phyloP scores from a whole-genome alignment of 106 monocot species.

The Phalaenopsis equestris region DNA sequence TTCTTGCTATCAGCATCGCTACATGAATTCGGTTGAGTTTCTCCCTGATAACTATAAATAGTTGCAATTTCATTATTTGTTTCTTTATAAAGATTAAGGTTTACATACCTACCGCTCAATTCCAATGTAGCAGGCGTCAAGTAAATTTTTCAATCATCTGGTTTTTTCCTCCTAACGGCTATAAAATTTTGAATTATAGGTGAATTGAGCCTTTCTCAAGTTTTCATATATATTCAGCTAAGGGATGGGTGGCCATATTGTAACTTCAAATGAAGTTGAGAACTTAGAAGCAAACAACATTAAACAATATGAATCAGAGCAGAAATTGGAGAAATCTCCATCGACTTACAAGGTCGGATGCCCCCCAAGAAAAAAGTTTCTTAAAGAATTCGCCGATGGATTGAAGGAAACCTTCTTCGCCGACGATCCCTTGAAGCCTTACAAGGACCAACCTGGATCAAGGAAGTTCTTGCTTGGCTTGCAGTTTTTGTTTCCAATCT shows the following conservation, averaged over 20 bases:
- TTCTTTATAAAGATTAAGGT: neutral
- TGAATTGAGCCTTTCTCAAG: neutral
- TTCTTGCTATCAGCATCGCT: neutral
- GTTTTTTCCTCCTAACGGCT: neutral
- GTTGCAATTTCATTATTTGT: neutral
- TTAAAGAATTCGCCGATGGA: conserved; percentile 19
- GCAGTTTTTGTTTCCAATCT: conserved; percentile 48
- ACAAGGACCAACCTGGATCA: conserved; percentile 41
- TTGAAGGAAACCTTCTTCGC: conserved; percentile 47
- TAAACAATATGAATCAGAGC: neutral
- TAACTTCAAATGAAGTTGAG: neutral
- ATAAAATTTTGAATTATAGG: neutral
- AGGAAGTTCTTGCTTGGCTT: conserved; percentile 41
- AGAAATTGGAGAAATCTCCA: neutral
- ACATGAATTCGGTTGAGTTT: neutral
- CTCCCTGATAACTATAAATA: neutral
- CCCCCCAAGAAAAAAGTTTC: conserved; percentile 23
- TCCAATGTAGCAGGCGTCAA: neutral
- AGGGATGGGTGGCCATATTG: neutral
- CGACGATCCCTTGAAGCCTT: conserved; percentile 44
- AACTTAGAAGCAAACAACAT: conserved; percentile 3
- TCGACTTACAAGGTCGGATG: conserved; percentile 31
- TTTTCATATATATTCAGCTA: neutral
- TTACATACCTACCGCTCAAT: too few species aligned
- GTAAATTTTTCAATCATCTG: neutral